Evolutionary conservation across 352 stramenopile species (phyloP).

Genomic region (Blastocystis sp.): DNA sequence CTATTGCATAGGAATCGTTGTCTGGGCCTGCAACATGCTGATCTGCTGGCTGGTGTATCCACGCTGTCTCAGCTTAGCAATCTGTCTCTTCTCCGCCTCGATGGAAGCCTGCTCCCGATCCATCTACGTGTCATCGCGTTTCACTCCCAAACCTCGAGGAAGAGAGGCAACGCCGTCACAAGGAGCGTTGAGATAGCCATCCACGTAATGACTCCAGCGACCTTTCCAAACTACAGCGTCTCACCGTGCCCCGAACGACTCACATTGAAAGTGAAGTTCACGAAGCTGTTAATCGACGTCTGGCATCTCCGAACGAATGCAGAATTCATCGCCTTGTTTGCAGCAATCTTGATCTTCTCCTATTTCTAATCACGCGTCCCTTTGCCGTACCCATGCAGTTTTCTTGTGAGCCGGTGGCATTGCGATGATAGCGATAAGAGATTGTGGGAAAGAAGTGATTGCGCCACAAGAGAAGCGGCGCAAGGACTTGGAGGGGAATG

Average conservation of each 20-base stretch:
- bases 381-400: not conserved
- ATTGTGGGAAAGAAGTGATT: no score
- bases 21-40: not conserved
- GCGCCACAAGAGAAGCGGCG: no score
- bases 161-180: conserved; percentile 9
- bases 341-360: conserved; percentile 46
- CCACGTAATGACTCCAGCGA: conserved; percentile 6
- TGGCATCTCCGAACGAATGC: conserved; percentile 1
- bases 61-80: not conserved
- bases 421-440: not conserved
- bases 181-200: not conserved
- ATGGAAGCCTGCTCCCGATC: conserved; percentile 6
- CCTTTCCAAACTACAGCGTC: conserved; percentile 10
- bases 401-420: not conserved
- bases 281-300: conserved; percentile 17
- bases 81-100: conserved; percentile 23
- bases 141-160: not conserved
- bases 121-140: not conserved
- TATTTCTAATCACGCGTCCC: not conserved
- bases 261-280: conserved; percentile 8
- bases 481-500: no score
- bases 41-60: conserved; percentile 31
- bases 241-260: no score
- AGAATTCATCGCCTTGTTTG: conserved; percentile 39
- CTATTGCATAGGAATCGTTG: not conserved